Conservation (phyloP, 805 yeast genomes). For the Kurtzmaniella fragi region DNA sequence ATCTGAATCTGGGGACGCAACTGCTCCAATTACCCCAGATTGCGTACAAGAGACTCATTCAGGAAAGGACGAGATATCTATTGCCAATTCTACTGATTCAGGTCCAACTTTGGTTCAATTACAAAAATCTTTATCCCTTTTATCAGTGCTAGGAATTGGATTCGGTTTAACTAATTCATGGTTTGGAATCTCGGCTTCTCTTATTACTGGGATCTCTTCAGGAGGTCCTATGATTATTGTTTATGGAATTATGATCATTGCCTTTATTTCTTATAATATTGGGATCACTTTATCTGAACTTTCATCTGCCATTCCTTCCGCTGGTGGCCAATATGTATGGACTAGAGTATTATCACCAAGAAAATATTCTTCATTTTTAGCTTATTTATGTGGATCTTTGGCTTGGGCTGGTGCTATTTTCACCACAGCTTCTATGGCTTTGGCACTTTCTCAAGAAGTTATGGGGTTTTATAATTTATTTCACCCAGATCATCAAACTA, state of each 20-base stretch:
- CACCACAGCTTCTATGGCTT: conserved; percentile 36
- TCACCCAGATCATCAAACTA: conserved; percentile 28
- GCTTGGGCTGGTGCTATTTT: conserved; percentile 41
- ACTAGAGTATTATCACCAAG: conserved; percentile 35
- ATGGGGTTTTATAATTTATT: conserved; percentile 34
- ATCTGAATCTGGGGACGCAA: neutral
- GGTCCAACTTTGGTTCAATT: neutral
- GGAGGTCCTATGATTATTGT: conserved; percentile 39
- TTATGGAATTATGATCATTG: conserved; percentile 36
- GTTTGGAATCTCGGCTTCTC: conserved; percentile 38
- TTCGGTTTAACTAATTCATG: conserved; percentile 40
- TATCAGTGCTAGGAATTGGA: conserved; percentile 36
- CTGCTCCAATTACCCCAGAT: neutral
- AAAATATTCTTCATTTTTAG: conserved; percentile 31
- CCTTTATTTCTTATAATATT: conserved; percentile 29
- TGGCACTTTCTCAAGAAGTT: conserved; percentile 27
- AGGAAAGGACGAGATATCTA: neutral
- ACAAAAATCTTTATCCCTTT: conserved; percentile 32
- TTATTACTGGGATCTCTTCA: conserved; percentile 36
- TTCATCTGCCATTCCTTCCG: conserved; percentile 35
- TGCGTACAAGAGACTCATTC: neutral
- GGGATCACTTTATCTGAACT: conserved; percentile 36
- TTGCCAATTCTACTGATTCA: too few relatives aligned
- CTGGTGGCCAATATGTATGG: conserved; percentile 43
- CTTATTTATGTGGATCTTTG: conserved; percentile 35